Evolutionary conservation across 805 yeast species (phyloP).

Genomic region (Starmerella vaccinii): DNA sequence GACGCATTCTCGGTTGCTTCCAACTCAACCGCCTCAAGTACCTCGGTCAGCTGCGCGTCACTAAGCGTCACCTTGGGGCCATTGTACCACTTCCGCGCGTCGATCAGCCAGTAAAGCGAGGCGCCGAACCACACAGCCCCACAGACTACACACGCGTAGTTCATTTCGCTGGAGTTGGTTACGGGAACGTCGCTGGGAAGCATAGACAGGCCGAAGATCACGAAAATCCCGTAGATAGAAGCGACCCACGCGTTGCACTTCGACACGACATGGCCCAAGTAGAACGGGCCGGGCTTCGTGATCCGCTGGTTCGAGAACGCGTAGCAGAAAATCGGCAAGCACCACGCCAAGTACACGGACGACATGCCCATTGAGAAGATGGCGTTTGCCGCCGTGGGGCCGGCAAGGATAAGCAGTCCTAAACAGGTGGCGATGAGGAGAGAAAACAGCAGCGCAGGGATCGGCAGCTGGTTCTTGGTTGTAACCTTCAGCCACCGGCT

Average conservation of each 20-base stretch:
- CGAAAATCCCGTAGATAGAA: slow-evolving; percentile 41
- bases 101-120: slow-evolving; percentile 40
- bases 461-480: slow-evolving; percentile 49
- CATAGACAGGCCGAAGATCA: slow-evolving; percentile 45
- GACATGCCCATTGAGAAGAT: slow-evolving; percentile 54
- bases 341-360: slow-evolving; percentile 56
- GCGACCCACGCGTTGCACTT: slow-evolving; percentile 40
- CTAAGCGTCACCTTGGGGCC: slow-evolving; percentile 40
- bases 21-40: slow-evolving; percentile 18
- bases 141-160: slow-evolving; percentile 57
- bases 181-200: slow-evolving; percentile 42
- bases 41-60: slow-evolving; percentile 12
- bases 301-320: slow-evolving; percentile 39
- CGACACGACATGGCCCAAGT: slow-evolving; percentile 44
- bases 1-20: not conserved
- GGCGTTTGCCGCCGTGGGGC: slow-evolving; percentile 54
- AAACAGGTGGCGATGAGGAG: slow-evolving; percentile 41
- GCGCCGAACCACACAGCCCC: slow-evolving; percentile 51
- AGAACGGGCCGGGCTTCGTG: slow-evolving; percentile 58
- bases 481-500: slow-evolving; percentile 48
- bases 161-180: slow-evolving; percentile 41
- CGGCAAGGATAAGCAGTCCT: slow-evolving; percentile 51
- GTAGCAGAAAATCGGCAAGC: slow-evolving; percentile 46
- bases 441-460: slow-evolving; percentile 51
- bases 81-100: slow-evolving; percentile 45